Percentiles rank a stretch among this genome's conserved stretches.
These are phyloP conservation scores for Verticillium nonalfalfae DNA, from an alignment of 2,329 filamentous ascomycete species.

Conservation along the genomic window DNA sequence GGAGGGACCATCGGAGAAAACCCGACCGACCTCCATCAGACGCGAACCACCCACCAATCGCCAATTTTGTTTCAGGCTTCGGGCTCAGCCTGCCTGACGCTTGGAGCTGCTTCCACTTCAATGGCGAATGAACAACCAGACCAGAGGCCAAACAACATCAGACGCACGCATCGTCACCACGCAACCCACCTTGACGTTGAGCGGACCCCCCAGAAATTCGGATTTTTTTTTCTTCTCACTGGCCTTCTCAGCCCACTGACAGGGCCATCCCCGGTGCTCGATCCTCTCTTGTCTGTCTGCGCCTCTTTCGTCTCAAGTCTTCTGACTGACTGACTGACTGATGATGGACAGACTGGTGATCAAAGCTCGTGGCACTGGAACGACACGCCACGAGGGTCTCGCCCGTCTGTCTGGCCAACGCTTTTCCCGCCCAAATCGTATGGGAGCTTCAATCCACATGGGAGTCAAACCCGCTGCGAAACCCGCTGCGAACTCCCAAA, in stretches of 20 bases:
- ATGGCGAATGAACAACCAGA: background rate
- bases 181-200: background rate
- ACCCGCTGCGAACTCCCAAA: background rate
- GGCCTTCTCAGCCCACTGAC: background rate
- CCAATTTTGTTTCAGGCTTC: background rate
- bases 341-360: background rate
- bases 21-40: too few species aligned
- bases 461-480: background rate
- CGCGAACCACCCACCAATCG: background rate
- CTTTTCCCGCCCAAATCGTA: too few species aligned
- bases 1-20: background rate
- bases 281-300: background rate
- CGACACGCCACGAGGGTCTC: background rate
- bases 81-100: background rate
- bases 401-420: background rate
- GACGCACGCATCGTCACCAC: background rate
- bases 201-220: background rate
- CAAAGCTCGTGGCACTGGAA: too few species aligned
- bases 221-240: background rate
- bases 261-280: background rate
- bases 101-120: background rate
- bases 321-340: background rate
- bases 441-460: too few species aligned
- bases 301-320: background rate
- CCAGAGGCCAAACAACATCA: background rate